phyloP scores from a whole-genome alignment of 352 stramenopile genomes.

The Phytophthora pisi region DNA sequence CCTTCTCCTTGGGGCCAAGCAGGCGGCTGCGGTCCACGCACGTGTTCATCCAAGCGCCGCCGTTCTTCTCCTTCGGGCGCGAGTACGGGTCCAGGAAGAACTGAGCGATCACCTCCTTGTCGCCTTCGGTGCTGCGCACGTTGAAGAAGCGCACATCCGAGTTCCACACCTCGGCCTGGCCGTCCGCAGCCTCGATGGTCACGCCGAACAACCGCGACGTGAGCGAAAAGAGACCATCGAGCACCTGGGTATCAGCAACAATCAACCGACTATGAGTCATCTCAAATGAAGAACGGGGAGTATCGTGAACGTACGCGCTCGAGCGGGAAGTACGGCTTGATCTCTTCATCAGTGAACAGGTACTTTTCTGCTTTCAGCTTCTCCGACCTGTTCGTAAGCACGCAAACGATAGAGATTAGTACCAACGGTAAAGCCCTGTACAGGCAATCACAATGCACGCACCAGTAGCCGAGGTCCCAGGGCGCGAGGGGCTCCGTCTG shows the following conservation, averaged over 20 bases:
- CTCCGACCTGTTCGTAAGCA: slow-evolving; percentile 72
- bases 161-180: slow-evolving; percentile 90
- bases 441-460: slow-evolving; percentile 2
- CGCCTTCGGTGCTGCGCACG: slow-evolving; percentile 71
- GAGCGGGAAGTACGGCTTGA: slow-evolving; percentile 97
- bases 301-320: slow-evolving; percentile 69
- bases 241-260: slow-evolving; percentile 37
- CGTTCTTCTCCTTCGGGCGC: slow-evolving; percentile 96
- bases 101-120: slow-evolving; percentile 90
- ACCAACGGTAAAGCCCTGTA: neutral
- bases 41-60: slow-evolving; percentile 98
- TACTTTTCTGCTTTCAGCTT: slow-evolving; percentile 96
- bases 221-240: slow-evolving; percentile 97
- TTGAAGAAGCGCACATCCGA: slow-evolving; percentile 97
- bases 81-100: slow-evolving; percentile 99
- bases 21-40: slow-evolving; percentile 94
- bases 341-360: slow-evolving; percentile 96
- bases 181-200: slow-evolving; percentile 87
- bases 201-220: slow-evolving; percentile 95
- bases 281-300: neutral
- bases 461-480: slow-evolving; percentile 96
- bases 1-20: slow-evolving; percentile 60
- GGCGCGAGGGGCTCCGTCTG: slow-evolving; percentile 81
- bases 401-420: neutral
- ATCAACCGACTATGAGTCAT: slow-evolving; percentile 4